Percentiles rank a stretch among this genome's conserved stretches.
phyloP scores from a whole-genome alignment of 495 filamentous ascomycete species.

The Penicillium bialowiezense region DNA sequence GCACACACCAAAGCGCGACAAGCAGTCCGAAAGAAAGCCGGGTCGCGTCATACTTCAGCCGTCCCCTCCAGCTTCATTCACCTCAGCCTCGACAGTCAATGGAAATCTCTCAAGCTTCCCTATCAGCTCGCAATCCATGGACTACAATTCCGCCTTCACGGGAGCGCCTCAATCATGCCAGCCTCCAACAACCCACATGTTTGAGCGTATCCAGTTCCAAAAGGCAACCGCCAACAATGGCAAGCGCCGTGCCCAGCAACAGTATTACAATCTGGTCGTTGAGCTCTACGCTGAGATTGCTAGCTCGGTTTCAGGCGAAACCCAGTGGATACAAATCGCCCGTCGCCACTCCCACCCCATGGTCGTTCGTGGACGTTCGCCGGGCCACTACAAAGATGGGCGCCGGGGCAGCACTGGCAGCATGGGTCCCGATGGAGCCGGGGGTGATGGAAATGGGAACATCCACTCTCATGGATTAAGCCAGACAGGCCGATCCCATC shows the following conservation, averaged over 20 bases:
- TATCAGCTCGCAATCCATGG: slow-evolving; percentile 34
- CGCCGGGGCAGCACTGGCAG: slow-evolving; percentile 68
- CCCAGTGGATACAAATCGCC: slow-evolving; percentile 72
- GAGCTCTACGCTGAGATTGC: slow-evolving; percentile 81
- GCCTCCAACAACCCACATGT: slow-evolving; percentile 56
- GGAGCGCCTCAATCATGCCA: slow-evolving; percentile 32
- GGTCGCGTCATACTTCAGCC: slow-evolving; percentile 67
- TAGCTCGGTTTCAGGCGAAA: slow-evolving; percentile 30
- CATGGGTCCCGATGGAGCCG: slow-evolving; percentile 65
- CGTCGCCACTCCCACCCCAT: slow-evolving; percentile 76
- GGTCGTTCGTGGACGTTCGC: slow-evolving; percentile 90
- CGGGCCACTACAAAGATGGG: slow-evolving; percentile 89
- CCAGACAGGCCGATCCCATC: slow-evolving; percentile 32
- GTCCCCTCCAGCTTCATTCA: slow-evolving; percentile 52
- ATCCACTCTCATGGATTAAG: slow-evolving; percentile 34
- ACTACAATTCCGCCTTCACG: slow-evolving; percentile 39
- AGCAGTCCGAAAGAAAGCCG: slow-evolving; percentile 80
- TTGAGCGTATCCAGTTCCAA: slow-evolving; percentile 96
- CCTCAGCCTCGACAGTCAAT: slow-evolving; percentile 22
- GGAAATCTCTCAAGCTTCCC: slow-evolving; percentile 28
- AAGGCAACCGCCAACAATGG: slow-evolving; percentile 96
- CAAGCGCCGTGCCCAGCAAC: slow-evolving; percentile 85
- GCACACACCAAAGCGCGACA: slow-evolving; percentile 93
- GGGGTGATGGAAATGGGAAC: slow-evolving; percentile 32
- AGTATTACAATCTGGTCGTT: slow-evolving; percentile 90